Conservation (phyloP, 148 eudicot genomes). For the Amaranthus palmeri region DNA sequence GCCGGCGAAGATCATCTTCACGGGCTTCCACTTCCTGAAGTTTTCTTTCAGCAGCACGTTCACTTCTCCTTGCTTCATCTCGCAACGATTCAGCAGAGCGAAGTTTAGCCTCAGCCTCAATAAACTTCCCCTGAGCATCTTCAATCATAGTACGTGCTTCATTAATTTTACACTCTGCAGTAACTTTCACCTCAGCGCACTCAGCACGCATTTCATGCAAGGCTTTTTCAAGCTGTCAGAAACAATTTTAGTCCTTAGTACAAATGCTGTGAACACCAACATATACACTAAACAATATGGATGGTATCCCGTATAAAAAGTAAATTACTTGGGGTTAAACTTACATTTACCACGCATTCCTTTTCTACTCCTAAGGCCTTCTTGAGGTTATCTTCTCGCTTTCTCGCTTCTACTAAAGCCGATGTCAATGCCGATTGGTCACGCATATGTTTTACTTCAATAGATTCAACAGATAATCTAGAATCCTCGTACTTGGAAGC, state of each 20-base stretch:
- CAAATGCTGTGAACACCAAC: not conserved
- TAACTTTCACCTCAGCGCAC: conserved; percentile 73
- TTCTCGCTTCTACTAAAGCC: conserved; percentile 68
- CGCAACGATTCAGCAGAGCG: conserved; percentile 67
- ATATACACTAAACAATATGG: not conserved
- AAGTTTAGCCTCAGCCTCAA: conserved; percentile 62
- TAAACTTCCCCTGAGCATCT: conserved; percentile 59
- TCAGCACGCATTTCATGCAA: conserved; percentile 95
- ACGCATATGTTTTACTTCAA: conserved; percentile 49
- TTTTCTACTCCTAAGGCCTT: conserved; percentile 86
- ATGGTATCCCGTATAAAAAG: not conserved
- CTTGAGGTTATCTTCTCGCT: conserved; percentile 73
- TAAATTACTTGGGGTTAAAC: not conserved
- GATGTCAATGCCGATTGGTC: conserved; percentile 54
- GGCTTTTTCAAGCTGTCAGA: conserved; percentile 74
- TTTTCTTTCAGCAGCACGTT: conserved; percentile 77
- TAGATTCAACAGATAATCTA: conserved; percentile 52
- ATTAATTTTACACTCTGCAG: conserved; percentile 64
- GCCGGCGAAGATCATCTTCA: conserved; percentile 93
- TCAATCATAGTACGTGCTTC: conserved; percentile 67
- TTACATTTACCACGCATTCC: conserved; percentile 87
- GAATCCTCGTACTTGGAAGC: conserved; percentile 66
- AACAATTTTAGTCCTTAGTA: conserved; percentile 4
- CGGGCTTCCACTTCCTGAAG: conserved; percentile 91
- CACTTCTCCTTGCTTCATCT: conserved; percentile 65